Evolutionary conservation across 805 yeast species (phyloP).

Genomic region (Barnettozyma vustinii): DNA sequence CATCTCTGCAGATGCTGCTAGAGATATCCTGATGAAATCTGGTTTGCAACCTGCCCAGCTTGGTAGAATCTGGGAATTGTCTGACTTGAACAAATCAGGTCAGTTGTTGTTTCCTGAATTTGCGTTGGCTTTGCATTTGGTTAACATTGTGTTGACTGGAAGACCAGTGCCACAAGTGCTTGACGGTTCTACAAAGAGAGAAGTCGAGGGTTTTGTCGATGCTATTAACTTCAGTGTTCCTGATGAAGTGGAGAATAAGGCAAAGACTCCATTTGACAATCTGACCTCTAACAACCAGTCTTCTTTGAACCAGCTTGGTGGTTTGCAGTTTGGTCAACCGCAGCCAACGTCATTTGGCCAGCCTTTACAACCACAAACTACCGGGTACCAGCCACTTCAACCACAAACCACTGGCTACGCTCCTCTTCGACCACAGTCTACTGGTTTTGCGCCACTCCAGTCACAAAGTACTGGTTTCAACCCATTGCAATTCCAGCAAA

Average conservation of each 20-base stretch:
- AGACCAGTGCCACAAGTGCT: conserved; percentile 68
- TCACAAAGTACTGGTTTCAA: conserved; percentile 25
- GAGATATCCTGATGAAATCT: conserved; percentile 74
- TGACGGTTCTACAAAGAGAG: conserved; percentile 71
- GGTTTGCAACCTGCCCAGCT: conserved; percentile 68
- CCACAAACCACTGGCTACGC: conserved; percentile 32
- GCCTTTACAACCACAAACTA: conserved; percentile 25
- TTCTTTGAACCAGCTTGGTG: conserved; percentile 28
- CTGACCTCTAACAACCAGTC: conserved; percentile 28
- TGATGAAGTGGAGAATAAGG: conserved; percentile 34
- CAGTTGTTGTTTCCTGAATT: conserved; percentile 87
- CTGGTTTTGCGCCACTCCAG: conserved; percentile 24
- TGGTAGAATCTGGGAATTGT: conserved; percentile 84
- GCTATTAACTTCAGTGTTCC: conserved; percentile 77
- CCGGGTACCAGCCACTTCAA: conserved; percentile 27
- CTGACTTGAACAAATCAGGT: conserved; percentile 88
- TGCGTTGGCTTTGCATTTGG: conserved; percentile 84
- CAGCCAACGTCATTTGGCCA: conserved; percentile 23
- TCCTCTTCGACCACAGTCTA: conserved; percentile 14
- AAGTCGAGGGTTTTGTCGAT: conserved; percentile 85
- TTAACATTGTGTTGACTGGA: conserved; percentile 72
- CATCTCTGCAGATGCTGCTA: conserved; percentile 67
- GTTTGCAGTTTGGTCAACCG: conserved; percentile 28
- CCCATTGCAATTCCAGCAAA: conserved; percentile 12
- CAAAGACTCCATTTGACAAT: conserved; percentile 38